These are phyloP conservation scores for Cryomyces minteri DNA, from an alignment of 495 filamentous ascomycete species.

Conservation along the genomic window DNA sequence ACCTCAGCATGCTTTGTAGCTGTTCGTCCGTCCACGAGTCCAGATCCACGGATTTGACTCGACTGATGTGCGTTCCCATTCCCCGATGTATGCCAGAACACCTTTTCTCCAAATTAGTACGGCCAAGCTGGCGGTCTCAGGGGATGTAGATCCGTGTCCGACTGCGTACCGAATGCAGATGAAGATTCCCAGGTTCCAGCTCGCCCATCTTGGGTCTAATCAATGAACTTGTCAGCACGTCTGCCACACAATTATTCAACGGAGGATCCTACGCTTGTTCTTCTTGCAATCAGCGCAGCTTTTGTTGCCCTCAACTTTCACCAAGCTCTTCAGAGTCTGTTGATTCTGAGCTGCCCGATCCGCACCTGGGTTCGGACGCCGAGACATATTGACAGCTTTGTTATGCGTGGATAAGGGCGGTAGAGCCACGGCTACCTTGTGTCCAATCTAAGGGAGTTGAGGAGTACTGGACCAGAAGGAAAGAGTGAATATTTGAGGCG, in stretches of 20 bases:
- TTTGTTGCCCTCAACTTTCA: constrained; percentile 90
- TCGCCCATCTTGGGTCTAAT: constrained; percentile 91
- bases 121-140: not conserved
- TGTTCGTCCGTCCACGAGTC: constrained; percentile 99
- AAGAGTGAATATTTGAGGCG: too few species aligned
- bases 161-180: constrained; percentile 62
- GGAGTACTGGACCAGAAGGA: too few species aligned
- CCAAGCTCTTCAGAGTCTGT: constrained; percentile 71
- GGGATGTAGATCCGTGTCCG: not conserved
- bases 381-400: constrained; percentile 47
- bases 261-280: constrained; percentile 66
- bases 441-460: too few species aligned
- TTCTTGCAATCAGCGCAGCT: constrained; percentile 95
- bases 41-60: constrained; percentile 93
- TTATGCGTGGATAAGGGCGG: too few species aligned
- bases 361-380: constrained; percentile 62
- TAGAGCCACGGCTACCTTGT: too few species aligned
- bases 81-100: constrained; percentile 96
- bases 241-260: not conserved
- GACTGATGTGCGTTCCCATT: constrained; percentile 96
- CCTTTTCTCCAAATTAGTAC: constrained; percentile 10
- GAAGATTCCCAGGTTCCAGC: constrained; percentile 92
- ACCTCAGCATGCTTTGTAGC: constrained; percentile 72
- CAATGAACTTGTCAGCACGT: constrained; percentile 3
- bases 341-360: constrained; percentile 80